Conservation (phyloP, 2,329 filamentous ascomycete genomes). For the Ophiostoma himal-ulmi region DNA sequence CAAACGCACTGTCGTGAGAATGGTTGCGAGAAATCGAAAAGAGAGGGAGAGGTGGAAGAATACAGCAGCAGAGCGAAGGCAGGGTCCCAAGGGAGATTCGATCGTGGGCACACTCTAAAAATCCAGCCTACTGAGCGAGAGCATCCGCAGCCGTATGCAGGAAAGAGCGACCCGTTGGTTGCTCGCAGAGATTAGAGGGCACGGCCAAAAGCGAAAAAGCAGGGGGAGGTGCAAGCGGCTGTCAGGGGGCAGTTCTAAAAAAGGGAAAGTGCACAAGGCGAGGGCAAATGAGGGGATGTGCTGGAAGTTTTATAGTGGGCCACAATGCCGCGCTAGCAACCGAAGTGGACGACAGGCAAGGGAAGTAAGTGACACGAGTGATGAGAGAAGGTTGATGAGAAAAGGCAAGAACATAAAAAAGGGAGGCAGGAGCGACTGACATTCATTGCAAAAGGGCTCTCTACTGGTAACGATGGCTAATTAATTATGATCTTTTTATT, state of each 20-base stretch:
- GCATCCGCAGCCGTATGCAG: constrained; percentile 12
- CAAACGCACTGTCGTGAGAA: constrained; percentile 3
- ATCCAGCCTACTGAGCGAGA: constrained; percentile 6
- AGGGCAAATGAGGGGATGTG: not conserved
- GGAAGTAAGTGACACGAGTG: not conserved
- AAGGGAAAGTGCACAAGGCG: not conserved
- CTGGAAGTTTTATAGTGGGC: not conserved
- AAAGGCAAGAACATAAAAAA: not conserved
- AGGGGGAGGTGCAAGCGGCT: constrained; percentile 5
- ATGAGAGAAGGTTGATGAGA: not conserved
- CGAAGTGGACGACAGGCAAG: not conserved
- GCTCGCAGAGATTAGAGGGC: not conserved
- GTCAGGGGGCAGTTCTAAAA: constrained; percentile 1
- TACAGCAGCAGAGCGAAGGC: not conserved
- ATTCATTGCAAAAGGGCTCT: not conserved
- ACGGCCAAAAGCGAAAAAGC: constrained; percentile 1
- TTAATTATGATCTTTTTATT: not conserved
- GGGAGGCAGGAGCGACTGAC: constrained; percentile 1
- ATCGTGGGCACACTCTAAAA: constrained; percentile 12
- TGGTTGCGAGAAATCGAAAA: not conserved
- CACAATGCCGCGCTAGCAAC: not conserved
- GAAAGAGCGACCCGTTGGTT: constrained; percentile 10
- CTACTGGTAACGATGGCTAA: not conserved
- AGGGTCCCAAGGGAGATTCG: not conserved
- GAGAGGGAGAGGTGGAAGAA: not conserved